Percentiles rank a stretch among this genome's conserved stretches.
Evolutionary conservation across 768 basidiomycete species (phyloP).

Genomic region (Strobilomyces echinocephalus): DNA sequence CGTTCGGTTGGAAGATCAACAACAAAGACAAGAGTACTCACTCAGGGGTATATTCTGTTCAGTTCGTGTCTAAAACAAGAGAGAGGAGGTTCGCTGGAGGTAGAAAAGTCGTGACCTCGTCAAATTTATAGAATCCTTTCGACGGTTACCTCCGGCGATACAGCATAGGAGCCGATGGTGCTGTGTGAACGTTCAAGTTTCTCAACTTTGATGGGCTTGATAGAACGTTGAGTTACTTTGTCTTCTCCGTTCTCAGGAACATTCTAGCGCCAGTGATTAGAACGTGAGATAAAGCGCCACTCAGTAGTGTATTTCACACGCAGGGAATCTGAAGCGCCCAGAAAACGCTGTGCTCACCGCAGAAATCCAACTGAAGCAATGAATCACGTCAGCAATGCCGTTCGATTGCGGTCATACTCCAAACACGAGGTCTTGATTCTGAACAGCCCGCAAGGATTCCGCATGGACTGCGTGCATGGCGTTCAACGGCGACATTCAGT

Average conservation of each 20-base stretch:
- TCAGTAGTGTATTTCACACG: background rate
- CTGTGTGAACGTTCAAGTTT: background rate
- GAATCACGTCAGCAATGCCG: slow-evolving; percentile 2
- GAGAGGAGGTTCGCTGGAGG: background rate
- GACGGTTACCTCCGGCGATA: background rate
- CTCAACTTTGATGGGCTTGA: background rate
- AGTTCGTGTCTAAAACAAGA: background rate
- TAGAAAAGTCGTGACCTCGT: background rate
- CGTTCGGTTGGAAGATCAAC: background rate
- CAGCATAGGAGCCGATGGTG: background rate
- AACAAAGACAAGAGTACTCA: slow-evolving; percentile 2
- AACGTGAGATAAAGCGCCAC: background rate
- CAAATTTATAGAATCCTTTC: slow-evolving; percentile 8
- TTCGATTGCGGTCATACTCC: background rate
- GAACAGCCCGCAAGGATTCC: background rate
- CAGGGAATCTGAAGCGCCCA: background rate
- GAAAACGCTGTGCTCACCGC: too few species aligned
- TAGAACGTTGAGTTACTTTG: slow-evolving; percentile 2
- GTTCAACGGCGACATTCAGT: background rate
- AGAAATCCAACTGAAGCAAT: background rate
- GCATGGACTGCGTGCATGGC: background rate
- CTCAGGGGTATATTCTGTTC: background rate
- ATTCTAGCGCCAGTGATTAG: slow-evolving; percentile 7
- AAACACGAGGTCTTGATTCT: background rate
- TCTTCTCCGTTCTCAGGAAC: background rate